Evolutionary conservation across 2,329 filamentous ascomycete genomes (phyloP), one percentile per base, ranked within the genome.

Genomic region (Fragosphaeria purpurea): DNA sequence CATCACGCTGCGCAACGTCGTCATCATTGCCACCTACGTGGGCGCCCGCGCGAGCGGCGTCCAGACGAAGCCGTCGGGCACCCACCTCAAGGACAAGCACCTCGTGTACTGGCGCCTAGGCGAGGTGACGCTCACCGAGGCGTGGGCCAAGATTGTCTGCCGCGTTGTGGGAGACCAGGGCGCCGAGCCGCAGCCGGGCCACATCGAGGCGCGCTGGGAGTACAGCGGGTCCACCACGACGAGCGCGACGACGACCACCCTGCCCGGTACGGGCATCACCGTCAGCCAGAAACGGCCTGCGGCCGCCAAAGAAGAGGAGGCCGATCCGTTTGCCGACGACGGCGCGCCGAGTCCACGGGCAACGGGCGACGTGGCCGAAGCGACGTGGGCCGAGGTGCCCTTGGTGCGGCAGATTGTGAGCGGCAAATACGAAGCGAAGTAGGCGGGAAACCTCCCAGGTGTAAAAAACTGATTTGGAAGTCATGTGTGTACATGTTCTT

Each of bases 241-340:
- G 80, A 79, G 48, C 76, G 91, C 7, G 89, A 96, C 64, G 86
- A 86, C 1, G 75, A 83, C 50, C 96, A 90, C 82, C 89, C 95
- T 63, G 70, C 72, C 53, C 1, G 78, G 77, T 1, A 85, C 80
- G 56, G 82, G 81, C 8, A 77, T 96, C 50, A 83, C 80, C 5
- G 71, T 89, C 48, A 80, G 77, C 5, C 69, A 69, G 53, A 80
- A 81, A 71, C 62, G 77, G 72, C 47, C 65, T 38, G 69, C 71
- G 2, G 58, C 59, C 33, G 69, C 59, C 10, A 71, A 73, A 1
- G 76, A 75, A 50, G 69, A 59, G 9, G 71, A 74, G 3, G 76
- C 75, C 51, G 82, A 88, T 60, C 86, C 86, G 3, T 90, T 90
- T 63, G 85, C 85, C 0, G 86, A 85, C 62, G 76, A 76, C 6